These are phyloP conservation scores for Omphalea diandra DNA, from an alignment of 441 rosid genomes.

Conservation along the genomic window DNA sequence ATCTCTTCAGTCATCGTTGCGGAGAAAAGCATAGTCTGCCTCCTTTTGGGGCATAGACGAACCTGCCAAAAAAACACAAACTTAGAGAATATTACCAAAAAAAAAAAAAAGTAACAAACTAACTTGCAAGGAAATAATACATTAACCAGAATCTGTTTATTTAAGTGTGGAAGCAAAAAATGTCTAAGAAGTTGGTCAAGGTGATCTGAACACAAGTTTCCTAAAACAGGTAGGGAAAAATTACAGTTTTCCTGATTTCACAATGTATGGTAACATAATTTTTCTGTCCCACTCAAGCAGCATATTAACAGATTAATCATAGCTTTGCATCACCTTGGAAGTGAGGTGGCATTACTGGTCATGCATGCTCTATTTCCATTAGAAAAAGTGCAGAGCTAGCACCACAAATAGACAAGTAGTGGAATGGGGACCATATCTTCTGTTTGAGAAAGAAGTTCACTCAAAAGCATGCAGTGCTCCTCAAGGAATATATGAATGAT, in stretches of 20 bases:
- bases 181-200: not conserved
- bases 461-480: not conserved
- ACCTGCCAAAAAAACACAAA: slow-evolving; percentile 47
- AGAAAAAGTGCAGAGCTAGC: not conserved
- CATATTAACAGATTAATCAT: not conserved
- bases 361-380: no score
- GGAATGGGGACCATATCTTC: not conserved
- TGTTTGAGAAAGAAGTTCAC: not conserved
- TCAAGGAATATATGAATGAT: not conserved
- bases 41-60: slow-evolving; percentile 86
- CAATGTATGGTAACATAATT: not conserved
- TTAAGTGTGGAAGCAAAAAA: slow-evolving; percentile 3
- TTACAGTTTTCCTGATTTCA: not conserved
- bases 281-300: not conserved
- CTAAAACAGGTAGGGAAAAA: not conserved
- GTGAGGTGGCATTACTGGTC: no score
- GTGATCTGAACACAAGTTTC: not conserved
- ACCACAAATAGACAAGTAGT: not conserved
- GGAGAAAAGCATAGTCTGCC: slow-evolving; percentile 96
- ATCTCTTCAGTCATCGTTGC: slow-evolving; percentile 99
- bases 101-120: not conserved
- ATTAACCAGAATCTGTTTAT: not conserved
- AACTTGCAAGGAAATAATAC: slow-evolving; percentile 3
- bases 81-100: slow-evolving; percentile 10
- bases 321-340: not conserved